These are phyloP conservation scores for Trametes cingulata DNA, from an alignment of 768 basidiomycete species.

Conservation along the genomic window DNA sequence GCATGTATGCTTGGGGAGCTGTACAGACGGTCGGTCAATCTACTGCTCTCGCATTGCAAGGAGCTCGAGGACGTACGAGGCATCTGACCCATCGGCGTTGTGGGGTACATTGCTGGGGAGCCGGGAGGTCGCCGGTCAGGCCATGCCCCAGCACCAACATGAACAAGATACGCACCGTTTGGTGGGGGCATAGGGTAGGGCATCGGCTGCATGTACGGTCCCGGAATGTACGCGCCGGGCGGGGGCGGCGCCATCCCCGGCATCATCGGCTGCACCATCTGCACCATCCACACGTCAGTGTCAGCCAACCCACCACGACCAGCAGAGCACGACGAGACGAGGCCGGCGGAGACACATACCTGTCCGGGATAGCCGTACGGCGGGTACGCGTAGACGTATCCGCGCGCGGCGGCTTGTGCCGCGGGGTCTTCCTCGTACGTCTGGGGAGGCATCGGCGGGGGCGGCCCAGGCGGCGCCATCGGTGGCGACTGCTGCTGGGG, in stretches of 20 bases:
- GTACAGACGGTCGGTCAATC: conserved; percentile 5
- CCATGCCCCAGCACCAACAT: conserved; percentile 4
- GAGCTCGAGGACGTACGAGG: conserved; percentile 64
- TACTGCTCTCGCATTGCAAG: background rate
- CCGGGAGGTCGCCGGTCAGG: conserved; percentile 8
- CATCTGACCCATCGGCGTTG: conserved; percentile 84
- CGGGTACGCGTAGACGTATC: conserved; percentile 72
- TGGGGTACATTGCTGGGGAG: conserved; percentile 71
- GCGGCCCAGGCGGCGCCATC: conserved; percentile 65
- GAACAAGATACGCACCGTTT: conserved; percentile 50
- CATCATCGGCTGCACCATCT: conserved; percentile 68
- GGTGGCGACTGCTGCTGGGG: conserved; percentile 67
- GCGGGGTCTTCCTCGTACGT: conserved; percentile 79
- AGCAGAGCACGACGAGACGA: background rate
- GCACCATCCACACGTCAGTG: background rate
- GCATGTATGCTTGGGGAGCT: conserved; percentile 82
- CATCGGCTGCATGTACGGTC: conserved; percentile 84
- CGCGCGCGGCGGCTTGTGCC: conserved; percentile 50
- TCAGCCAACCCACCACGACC: background rate
- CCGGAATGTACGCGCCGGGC: conserved; percentile 76
- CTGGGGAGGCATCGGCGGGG: conserved; percentile 69
- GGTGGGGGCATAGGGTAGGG: conserved; percentile 82
- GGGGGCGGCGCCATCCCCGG: conserved; percentile 81
- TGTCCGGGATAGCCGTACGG: conserved; percentile 79
- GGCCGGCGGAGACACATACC: conserved; percentile 41